Conservation (phyloP, 768 basidiomycete species). For the Russula brevipes region DNA sequence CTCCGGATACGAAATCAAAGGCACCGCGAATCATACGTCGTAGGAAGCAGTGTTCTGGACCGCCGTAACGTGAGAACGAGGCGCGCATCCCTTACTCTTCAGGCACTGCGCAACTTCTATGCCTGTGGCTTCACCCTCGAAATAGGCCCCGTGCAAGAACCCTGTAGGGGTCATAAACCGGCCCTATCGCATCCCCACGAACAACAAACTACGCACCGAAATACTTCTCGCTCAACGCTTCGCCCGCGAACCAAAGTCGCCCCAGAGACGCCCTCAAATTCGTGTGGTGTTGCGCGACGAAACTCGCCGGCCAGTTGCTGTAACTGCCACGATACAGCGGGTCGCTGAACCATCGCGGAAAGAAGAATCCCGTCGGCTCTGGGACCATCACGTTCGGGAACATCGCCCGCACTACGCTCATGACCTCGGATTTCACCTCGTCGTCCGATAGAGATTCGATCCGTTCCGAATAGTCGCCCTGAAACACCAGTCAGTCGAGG, state of each 20-base stretch:
- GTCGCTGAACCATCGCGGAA: constrained; percentile 48
- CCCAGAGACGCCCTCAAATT: constrained; percentile 51
- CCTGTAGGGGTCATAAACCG: constrained; percentile 9
- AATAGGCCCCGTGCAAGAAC: constrained; percentile 33
- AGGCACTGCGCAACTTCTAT: constrained; percentile 28
- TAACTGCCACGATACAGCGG: constrained; percentile 54
- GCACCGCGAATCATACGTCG: background rate
- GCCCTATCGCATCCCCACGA: background rate
- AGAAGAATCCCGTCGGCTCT: constrained; percentile 47
- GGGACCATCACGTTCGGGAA: constrained; percentile 49
- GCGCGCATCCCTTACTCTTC: constrained; percentile 12
- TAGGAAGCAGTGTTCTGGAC: constrained; percentile 24
- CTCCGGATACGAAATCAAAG: too few species aligned
- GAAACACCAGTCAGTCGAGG: background rate
- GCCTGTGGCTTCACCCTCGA: constrained; percentile 29
- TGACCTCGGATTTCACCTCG: constrained; percentile 47
- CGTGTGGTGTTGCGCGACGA: constrained; percentile 44
- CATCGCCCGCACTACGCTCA: constrained; percentile 51
- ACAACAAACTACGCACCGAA: constrained; percentile 39
- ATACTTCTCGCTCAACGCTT: constrained; percentile 50
- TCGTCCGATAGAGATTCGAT: constrained; percentile 48
- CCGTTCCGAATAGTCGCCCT: constrained; percentile 57
- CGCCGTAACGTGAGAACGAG: constrained; percentile 16
- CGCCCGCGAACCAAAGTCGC: constrained; percentile 56
- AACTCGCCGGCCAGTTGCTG: constrained; percentile 60